A percentile compares a stretch with the other conserved stretches of the same genome.
These are phyloP conservation scores for Chaetomidium leptoderma DNA, from an alignment of 495 filamentous ascomycete genomes.

Conservation along the genomic window DNA sequence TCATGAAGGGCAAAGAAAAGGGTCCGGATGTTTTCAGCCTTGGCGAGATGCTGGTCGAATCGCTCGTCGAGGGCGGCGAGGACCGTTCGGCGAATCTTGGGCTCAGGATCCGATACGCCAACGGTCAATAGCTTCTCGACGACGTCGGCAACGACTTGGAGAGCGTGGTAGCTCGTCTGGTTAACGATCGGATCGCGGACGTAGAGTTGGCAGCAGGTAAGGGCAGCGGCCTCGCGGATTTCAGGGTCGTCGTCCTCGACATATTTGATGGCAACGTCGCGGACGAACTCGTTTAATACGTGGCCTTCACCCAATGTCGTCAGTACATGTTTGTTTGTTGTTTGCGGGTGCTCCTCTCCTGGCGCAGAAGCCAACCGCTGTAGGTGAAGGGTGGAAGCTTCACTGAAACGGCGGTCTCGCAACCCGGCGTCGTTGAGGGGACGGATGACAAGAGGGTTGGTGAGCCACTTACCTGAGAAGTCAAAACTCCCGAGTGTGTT, in stretches of 20 bases:
- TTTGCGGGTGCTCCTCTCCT: not conserved
- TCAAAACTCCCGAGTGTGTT: slow-evolving; percentile 95
- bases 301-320: slow-evolving; percentile 54
- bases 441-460: not conserved
- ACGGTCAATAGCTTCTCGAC: slow-evolving; percentile 94
- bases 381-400: slow-evolving; percentile 5
- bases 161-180: slow-evolving; percentile 92
- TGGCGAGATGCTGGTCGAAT: slow-evolving; percentile 91
- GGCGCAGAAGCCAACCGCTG: not conserved
- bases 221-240: slow-evolving; percentile 87
- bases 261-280: slow-evolving; percentile 95
- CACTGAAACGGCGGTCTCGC: not conserved
- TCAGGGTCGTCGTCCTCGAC: slow-evolving; percentile 93
- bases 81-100: slow-evolving; percentile 83
- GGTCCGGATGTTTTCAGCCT: slow-evolving; percentile 92
- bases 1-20: slow-evolving; percentile 97
- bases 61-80: slow-evolving; percentile 82
- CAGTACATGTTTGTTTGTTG: slow-evolving; percentile 14
- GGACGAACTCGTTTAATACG: slow-evolving; percentile 94
- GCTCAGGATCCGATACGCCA: slow-evolving; percentile 84
- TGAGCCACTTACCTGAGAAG: slow-evolving; percentile 59
- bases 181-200: slow-evolving; percentile 95
- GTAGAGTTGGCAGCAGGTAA: slow-evolving; percentile 97
- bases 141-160: slow-evolving; percentile 94
- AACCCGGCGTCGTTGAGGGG: slow-evolving; percentile 2